A percentile compares a stretch with the other conserved stretches of the same genome.
phyloP scores from a whole-genome alignment of 352 stramenopile species.

The Phytophthora agathidicida region DNA sequence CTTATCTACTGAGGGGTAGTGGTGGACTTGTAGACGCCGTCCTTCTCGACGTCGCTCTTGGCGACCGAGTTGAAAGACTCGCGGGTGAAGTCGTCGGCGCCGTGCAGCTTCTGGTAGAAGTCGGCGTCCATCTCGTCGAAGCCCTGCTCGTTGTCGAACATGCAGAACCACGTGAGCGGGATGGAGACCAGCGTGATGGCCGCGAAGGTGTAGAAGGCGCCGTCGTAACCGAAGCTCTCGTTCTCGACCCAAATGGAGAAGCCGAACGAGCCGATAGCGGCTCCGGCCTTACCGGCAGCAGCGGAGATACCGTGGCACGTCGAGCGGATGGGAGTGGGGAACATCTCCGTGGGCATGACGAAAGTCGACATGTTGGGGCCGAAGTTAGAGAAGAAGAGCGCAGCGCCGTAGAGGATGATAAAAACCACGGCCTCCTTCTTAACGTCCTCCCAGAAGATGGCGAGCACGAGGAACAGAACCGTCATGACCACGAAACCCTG shows the following conservation, averaged over 20 bases:
- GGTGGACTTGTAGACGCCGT: conserved; percentile 29
- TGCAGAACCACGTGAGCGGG: conserved; percentile 65
- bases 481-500: conserved; percentile 77
- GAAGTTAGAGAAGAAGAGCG: conserved; percentile 89
- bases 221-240: conserved; percentile 58
- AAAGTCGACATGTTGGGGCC: conserved; percentile 89
- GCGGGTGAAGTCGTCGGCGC: conserved; percentile 43
- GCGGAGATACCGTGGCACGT: conserved; percentile 91
- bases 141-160: conserved; percentile 67
- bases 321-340: conserved; percentile 83
- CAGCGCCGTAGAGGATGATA: conserved; percentile 74
- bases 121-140: conserved; percentile 65
- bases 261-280: conserved; percentile 68
- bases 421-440: conserved; percentile 61
- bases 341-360: conserved; percentile 90
- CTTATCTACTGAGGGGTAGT: conserved; percentile 30
- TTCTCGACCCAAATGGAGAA: conserved; percentile 73
- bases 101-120: conserved; percentile 52
- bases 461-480: conserved; percentile 64
- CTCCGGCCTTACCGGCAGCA: conserved; percentile 86
- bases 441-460: conserved; percentile 67
- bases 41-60: conserved; percentile 39
- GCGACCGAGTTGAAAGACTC: conserved; percentile 33
- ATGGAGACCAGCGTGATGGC: conserved; percentile 61
- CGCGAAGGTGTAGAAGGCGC: conserved; percentile 67